Conservation (phyloP, 1,284 basidiomycete genomes). For the Ustanciosporium gigantosporum region DNA sequence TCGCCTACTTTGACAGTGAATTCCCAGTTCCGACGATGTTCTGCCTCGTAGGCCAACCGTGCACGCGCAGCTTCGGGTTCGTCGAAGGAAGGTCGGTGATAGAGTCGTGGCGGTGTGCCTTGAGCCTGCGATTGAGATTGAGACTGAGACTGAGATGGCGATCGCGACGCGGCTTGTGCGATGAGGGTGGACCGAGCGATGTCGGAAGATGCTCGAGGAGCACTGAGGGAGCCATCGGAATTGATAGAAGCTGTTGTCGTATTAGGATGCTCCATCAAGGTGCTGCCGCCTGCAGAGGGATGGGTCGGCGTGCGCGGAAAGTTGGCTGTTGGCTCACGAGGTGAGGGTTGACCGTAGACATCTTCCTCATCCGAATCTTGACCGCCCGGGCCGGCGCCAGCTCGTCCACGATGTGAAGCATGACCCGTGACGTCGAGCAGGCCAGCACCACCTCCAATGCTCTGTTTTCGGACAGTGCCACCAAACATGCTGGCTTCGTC, state of each 20-base stretch:
- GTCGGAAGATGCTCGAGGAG: constrained; percentile 11
- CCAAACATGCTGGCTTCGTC: constrained; percentile 43
- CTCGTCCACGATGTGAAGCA: background rate
- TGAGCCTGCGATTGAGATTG: background rate
- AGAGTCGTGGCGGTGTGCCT: constrained; percentile 10
- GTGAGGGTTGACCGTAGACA: constrained; percentile 43
- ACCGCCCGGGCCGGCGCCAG: background rate
- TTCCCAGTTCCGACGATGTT: constrained; percentile 6
- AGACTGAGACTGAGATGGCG: no score
- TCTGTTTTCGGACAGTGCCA: constrained; percentile 10
- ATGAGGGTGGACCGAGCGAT: background rate
- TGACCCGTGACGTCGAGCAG: constrained; percentile 7
- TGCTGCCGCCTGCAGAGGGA: background rate
- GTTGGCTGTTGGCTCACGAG: constrained; percentile 4
- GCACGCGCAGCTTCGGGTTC: constrained; percentile 19
- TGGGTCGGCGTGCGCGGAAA: constrained; percentile 1
- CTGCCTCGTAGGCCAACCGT: constrained; percentile 9
- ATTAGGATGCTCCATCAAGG: background rate
- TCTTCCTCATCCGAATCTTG: constrained; percentile 39
- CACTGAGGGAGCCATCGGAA: constrained; percentile 10
- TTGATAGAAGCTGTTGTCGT: constrained; percentile 2
- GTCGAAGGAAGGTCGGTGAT: constrained; percentile 37
- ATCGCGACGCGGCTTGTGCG: background rate
- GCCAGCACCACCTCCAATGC: constrained; percentile 3
- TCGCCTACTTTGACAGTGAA: constrained; percentile 57